Conservation (phyloP, 192 early-diverging fungal genomes). For the Coemansia sp. region DNA sequence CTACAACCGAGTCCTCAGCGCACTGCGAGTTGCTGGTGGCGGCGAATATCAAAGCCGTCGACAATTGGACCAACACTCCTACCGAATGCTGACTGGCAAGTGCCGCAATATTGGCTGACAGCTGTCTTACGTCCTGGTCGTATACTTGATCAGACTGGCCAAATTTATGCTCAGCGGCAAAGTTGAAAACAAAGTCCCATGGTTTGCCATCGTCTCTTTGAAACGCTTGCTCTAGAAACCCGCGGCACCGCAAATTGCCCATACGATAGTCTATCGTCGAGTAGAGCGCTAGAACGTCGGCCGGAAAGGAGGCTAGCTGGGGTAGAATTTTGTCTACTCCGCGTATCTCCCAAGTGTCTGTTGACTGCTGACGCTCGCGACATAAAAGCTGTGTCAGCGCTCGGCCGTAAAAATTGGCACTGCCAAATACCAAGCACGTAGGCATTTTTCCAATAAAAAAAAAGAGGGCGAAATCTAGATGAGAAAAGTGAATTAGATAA, state of each 20-base stretch:
- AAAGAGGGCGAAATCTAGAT: background rate
- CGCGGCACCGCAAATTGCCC: constrained; percentile 42
- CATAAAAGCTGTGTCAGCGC: constrained; percentile 41
- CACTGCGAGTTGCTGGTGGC: background rate
- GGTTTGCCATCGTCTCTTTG: constrained; percentile 60
- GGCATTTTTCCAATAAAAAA: constrained; percentile 22
- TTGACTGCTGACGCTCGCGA: constrained; percentile 13
- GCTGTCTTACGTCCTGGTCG: constrained; percentile 45
- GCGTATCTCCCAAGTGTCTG: constrained; percentile 28
- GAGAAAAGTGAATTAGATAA: background rate
- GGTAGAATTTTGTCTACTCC: constrained; percentile 47
- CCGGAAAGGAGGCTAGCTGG: constrained; percentile 33
- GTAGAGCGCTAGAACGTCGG: constrained; percentile 17
- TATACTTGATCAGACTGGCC: constrained; percentile 76
- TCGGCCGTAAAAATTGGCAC: constrained; percentile 49
- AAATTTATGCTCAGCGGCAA: constrained; percentile 94
- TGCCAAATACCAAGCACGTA: constrained; percentile 31
- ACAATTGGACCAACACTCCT: constrained; percentile 79
- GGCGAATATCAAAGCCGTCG: constrained; percentile 86
- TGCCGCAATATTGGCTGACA: constrained; percentile 75
- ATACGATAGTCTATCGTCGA: constrained; percentile 39
- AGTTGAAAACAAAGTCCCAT: constrained; percentile 94
- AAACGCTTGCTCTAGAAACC: constrained; percentile 67
- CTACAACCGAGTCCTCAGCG: constrained; percentile 18
- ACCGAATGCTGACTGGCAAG: constrained; percentile 76